phyloP scores from a whole-genome alignment of 345 rosid genomes.

The Bruguiera gymnorhiza region DNA sequence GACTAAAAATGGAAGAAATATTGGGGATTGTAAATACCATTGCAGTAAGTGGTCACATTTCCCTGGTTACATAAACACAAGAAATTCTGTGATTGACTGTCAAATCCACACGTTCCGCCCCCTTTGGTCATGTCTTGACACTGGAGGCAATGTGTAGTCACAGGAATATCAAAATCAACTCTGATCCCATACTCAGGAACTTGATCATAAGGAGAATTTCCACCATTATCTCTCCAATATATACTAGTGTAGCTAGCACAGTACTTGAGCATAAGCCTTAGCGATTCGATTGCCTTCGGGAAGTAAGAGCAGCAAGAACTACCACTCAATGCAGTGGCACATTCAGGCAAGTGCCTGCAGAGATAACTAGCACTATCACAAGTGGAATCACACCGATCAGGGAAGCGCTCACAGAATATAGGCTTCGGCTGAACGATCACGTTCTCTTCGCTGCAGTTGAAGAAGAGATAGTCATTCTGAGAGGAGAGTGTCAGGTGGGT shows the following conservation, averaged over 20 bases:
- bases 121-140: constrained; percentile 81
- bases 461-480: constrained; percentile 87
- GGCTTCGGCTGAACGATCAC: constrained; percentile 82
- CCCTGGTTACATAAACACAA: constrained; percentile 58
- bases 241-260: constrained; percentile 83
- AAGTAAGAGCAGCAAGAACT: constrained; percentile 81
- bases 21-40: constrained; percentile 34
- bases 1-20: neutral
- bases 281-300: constrained; percentile 79
- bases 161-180: constrained; percentile 75
- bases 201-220: constrained; percentile 48
- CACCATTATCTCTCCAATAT: constrained; percentile 70
- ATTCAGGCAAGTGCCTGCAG: constrained; percentile 80
- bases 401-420: constrained; percentile 79
- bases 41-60: constrained; percentile 66
- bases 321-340: constrained; percentile 42
- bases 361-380: constrained; percentile 87
- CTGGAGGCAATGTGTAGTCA: constrained; percentile 67
- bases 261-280: constrained; percentile 74
- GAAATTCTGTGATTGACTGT: constrained; percentile 52
- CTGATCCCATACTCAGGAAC: constrained; percentile 82
- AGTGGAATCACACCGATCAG: constrained; percentile 80
- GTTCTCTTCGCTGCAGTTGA: constrained; percentile 64
- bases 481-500: constrained; percentile 72
- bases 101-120: constrained; percentile 72